Conservation (phyloP, 2,329 filamentous ascomycete genomes). For the Botrytis tulipae region DNA sequence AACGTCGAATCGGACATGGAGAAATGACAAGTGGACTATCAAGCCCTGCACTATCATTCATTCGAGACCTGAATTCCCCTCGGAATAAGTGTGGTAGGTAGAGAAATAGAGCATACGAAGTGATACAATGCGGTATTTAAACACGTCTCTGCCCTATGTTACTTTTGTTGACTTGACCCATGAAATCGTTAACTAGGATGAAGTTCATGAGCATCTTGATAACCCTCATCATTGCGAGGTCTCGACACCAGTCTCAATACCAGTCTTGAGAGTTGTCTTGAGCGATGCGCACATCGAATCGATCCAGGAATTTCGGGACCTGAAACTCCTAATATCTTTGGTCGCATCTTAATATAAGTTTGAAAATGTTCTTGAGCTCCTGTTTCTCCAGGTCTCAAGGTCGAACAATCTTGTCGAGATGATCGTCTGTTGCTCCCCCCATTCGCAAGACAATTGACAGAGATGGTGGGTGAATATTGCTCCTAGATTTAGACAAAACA, state of each 20-base stretch:
- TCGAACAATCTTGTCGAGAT: not conserved
- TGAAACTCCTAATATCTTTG: not conserved
- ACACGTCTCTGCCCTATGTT: not conserved
- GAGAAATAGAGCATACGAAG: not conserved
- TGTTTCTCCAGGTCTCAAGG: not conserved
- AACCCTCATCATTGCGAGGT: not conserved
- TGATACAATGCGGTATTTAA: too few relatives aligned
- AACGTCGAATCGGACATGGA: not conserved
- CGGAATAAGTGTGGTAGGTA: not conserved
- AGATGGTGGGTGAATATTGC: not conserved
- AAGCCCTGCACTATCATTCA: not conserved
- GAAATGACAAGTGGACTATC: not conserved
- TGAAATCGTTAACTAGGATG: not conserved
- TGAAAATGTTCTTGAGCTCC: not conserved
- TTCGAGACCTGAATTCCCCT: not conserved
- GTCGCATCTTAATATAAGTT: not conserved
- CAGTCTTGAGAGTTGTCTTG: not conserved
- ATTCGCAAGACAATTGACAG: not conserved
- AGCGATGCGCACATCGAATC: not conserved
- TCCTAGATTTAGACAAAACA: not conserved
- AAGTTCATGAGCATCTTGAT: not conserved
- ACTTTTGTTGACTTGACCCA: not conserved
- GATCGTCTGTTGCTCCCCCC: not conserved
- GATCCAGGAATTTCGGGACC: not conserved
- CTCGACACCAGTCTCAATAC: not conserved